Evolutionary conservation across 2,329 filamentous ascomycete species (phyloP).

Genomic region (Botrytis tulipae): DNA sequence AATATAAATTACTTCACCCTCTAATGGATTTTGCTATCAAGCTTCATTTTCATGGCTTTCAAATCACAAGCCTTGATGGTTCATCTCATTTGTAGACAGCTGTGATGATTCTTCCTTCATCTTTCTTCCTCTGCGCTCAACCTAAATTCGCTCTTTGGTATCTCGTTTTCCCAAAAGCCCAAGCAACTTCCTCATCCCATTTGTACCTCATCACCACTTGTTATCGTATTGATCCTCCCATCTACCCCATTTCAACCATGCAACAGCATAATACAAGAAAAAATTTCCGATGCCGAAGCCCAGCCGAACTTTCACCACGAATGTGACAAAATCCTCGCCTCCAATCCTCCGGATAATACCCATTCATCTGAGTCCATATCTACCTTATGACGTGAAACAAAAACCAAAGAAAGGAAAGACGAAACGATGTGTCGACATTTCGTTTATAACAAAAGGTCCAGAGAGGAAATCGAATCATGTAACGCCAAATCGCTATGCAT

Average conservation of each 20-base stretch:
- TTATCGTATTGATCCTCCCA: background rate
- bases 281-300: background rate
- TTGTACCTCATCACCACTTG: background rate
- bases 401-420: background rate
- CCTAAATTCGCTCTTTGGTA: background rate
- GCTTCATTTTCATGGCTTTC: background rate
- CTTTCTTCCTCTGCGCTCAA: background rate
- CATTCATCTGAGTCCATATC: background rate
- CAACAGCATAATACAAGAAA: conserved; percentile 9
- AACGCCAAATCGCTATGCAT: conserved; percentile 19
- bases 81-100: background rate
- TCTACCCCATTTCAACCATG: background rate
- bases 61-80: background rate
- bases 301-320: background rate
- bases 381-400: conserved; percentile 6
- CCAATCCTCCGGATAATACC: background rate
- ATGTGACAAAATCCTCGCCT: background rate
- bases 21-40: background rate
- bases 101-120: background rate
- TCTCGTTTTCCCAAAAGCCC: background rate
- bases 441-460: background rate
- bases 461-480: background rate
- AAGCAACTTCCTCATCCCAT: background rate
- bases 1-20: background rate
- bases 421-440: background rate